A percentile compares a stretch with the other conserved stretches of the same genome.
Conservation (phyloP, 2,329 filamentous ascomycete genomes). For the Emydomyces testavorans region DNA sequence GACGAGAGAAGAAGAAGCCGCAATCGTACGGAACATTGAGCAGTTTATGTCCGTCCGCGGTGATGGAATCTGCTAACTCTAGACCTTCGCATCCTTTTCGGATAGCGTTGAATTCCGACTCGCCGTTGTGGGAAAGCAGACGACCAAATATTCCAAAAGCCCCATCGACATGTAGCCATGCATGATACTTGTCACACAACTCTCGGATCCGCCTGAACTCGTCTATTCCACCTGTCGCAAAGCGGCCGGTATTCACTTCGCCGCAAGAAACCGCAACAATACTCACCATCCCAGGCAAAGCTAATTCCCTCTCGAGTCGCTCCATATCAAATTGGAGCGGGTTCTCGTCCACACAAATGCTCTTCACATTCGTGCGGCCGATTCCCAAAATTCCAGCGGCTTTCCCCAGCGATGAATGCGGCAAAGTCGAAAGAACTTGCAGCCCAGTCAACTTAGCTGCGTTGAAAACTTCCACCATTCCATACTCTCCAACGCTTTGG, state of each 20-base stretch:
- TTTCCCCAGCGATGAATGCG: constrained; percentile 75
- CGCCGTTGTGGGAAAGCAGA: constrained; percentile 42
- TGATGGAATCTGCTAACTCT: constrained; percentile 76
- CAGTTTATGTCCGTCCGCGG: constrained; percentile 80
- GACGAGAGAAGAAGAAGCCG: constrained; percentile 72
- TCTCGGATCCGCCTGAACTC: constrained; percentile 54
- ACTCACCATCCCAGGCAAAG: constrained; percentile 45
- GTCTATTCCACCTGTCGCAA: constrained; percentile 48
- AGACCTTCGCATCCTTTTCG: constrained; percentile 49
- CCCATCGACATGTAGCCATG: constrained; percentile 85
- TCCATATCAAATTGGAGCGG: constrained; percentile 61
- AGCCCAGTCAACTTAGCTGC: constrained; percentile 54
- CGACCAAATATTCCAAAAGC: constrained; percentile 80
- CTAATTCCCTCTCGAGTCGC: constrained; percentile 50
- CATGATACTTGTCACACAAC: constrained; percentile 59
- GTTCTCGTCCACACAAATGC: constrained; percentile 41
- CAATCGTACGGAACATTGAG: constrained; percentile 92
- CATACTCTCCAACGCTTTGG: constrained; percentile 53
- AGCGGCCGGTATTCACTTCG: constrained; percentile 83
- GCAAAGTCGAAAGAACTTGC: constrained; percentile 67
- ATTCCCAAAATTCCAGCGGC: constrained; percentile 72
- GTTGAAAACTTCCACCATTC: constrained; percentile 55
- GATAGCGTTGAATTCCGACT: constrained; percentile 43
- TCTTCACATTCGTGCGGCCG: constrained; percentile 56
- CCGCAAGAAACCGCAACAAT: constrained; percentile 74